Evolutionary conservation across 139 green algal species (phyloP), one percentile per base, ranked within the genome.

Genomic region (Coccomyxa sp.): DNA sequence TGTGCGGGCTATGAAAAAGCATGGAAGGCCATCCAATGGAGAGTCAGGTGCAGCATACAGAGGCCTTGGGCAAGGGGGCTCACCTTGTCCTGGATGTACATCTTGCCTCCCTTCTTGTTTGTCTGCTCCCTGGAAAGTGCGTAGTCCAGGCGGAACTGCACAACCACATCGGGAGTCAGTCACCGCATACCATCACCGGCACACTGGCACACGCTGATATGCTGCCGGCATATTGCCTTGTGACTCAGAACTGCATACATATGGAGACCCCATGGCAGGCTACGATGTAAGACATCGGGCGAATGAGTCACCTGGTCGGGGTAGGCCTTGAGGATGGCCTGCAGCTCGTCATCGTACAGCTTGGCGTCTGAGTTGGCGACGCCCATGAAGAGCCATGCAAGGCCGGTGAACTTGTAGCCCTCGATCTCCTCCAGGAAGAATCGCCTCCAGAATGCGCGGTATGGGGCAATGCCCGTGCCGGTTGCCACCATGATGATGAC

Each of bases 351-450:
- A 67, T 86, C 83, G 51, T 86, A 86, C 57, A 86, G 79, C 67
- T 80, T 86, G 83, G 83, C 83, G 67, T 86, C 97, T 38, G 83
- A 92, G 95, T 99, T 99, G 88, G 97, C 97, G 28, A 97, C 96
- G 68, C 97, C 97, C 95, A 99, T 99, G 96, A 99, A 99, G 18
- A 99, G 88, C 97, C 97, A 99, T 82, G 95, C 92, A 28, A 99
- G 94, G 82, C 96, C 96, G 59, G 81, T 92, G 89, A 96, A 98
- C 91, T 99, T 96, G 91, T 96, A 99, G 91, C 88, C 93, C 87
- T 95, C 94, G 45, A 98, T 88, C 80, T 98, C 89, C 92, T 99
- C 97, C 85, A 96, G 91, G 91, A 98, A 99, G 87, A 93, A 91
- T 82, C 97, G 94, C 83, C 95, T 93, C 91, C 94, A 96, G 96